Base-by-base conservation (phyloP, 352 stramenopile species). In the Peronospora farinosa region DNA sequence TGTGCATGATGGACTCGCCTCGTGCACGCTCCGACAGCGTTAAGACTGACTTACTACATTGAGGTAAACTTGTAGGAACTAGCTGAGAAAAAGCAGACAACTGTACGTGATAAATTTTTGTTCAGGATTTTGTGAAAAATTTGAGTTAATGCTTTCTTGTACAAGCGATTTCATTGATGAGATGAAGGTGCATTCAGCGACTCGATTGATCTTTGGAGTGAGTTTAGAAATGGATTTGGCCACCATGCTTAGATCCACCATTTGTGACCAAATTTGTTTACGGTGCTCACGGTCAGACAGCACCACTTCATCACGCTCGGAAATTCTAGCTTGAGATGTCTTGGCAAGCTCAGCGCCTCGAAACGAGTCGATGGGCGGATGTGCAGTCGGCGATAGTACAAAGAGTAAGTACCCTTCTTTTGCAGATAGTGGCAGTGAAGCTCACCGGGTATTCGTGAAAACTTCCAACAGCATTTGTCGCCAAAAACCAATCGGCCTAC, bases 211-310 rank as follows among this genome's bases (percentile, higher is more conserved):
- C 57, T 71, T 57, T 7, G 64, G 15, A 1, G 62, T 61, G 37
- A 72, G 60, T 25, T 77, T 63, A 62, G 73, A 80, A 31, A 77
- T 72, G 41, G 64, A 72, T 40, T 80, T 61, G 17, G 64, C 67
- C 11, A 74, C 61, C 48, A 63, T 67, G 13, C 65, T 58, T 33
- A 78, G 43, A 46, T 74, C 65, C 30, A 72, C 67, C 64, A 80
- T 78, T 21, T 21, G 19, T 3, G 19, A 21, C 19, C 19, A 21
- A 3, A 21, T 21, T 21, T 21, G 62, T 21, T 21, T 57, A 9
- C 53, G 62, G 4, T 60, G 47, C 19, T 67, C 48, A 12, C 39
- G 45, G 32, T 65, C 57, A 2, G 57, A 67, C 21, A 63, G 52
- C 30, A 61, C 19, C 38, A 42, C 12, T 9, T 56, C 19, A 3